Conservation (phyloP, 2,329 filamentous ascomycete genomes). For the Orbilia brochopaga region DNA sequence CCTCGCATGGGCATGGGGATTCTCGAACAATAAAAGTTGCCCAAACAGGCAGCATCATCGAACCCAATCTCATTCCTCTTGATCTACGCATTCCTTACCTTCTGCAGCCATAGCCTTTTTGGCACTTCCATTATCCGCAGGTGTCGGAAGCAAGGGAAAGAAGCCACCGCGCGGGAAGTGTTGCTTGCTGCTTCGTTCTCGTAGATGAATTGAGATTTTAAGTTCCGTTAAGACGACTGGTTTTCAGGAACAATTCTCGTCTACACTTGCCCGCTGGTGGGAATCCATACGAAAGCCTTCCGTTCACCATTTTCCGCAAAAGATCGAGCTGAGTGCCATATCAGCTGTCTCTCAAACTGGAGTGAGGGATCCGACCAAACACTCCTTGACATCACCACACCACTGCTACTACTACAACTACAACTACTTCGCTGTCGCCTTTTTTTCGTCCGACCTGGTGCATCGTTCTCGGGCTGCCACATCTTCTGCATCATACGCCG, state of each 20-base stretch:
- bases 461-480: constrained; percentile 39
- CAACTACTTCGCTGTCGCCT: constrained; percentile 1
- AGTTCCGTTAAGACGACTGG: constrained; percentile 17
- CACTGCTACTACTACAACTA: too few species aligned
- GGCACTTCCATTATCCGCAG: constrained; percentile 38
- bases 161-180: constrained; percentile 11
- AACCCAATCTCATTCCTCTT: constrained; percentile 43
- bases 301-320: constrained; percentile 6
- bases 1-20: constrained; percentile 33
- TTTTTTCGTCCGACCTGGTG: constrained; percentile 32
- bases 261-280: constrained; percentile 40
- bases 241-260: constrained; percentile 41
- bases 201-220: constrained; percentile 5
- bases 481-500: constrained; percentile 39
- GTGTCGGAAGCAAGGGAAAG: constrained; percentile 46
- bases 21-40: constrained; percentile 40
- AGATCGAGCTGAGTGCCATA: background rate
- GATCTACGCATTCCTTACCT: constrained; percentile 50
- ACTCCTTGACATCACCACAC: background rate
- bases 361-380: constrained; percentile 6
- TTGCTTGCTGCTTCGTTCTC: constrained; percentile 4
- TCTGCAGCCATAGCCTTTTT: constrained; percentile 43
- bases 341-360: constrained; percentile 2
- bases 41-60: constrained; percentile 47
- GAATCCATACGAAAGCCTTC: constrained; percentile 12